These are phyloP conservation scores for Eurotiales sp. DNA, from an alignment of 2,329 filamentous ascomycete species.

Conservation along the genomic window DNA sequence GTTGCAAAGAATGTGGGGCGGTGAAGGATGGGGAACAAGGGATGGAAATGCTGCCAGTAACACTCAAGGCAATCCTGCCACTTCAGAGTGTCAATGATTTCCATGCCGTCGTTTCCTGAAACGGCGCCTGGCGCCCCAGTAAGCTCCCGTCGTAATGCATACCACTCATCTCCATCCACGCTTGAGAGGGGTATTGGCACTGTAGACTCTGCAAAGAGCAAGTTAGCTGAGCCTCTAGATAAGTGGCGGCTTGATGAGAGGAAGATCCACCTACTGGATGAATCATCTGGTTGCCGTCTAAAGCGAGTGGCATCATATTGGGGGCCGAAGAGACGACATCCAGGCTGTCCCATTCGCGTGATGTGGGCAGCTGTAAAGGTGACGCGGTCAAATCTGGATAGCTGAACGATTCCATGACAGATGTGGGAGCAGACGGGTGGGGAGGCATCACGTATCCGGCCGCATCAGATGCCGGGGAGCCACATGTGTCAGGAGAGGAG, in stretches of 20 bases:
- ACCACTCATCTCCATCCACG: constrained; percentile 37
- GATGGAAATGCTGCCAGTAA: constrained; percentile 35
- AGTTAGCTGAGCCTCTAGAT: not conserved
- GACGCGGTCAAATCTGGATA: constrained; percentile 32
- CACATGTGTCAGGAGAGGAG: constrained; percentile 42
- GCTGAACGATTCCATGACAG: constrained; percentile 33
- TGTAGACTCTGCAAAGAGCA: constrained; percentile 25
- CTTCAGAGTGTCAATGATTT: constrained; percentile 32
- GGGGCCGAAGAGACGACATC: constrained; percentile 27
- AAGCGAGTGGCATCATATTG: constrained; percentile 32
- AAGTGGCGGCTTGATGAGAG: constrained; percentile 15
- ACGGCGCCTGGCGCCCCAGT: constrained; percentile 31
- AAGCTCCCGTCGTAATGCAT: constrained; percentile 36
- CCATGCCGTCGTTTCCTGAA: constrained; percentile 30
- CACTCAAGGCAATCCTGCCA: constrained; percentile 32
- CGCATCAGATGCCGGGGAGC: constrained; percentile 41
- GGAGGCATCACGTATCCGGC: constrained; percentile 25
- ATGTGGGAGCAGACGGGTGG: constrained; percentile 27
- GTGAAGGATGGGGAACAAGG: constrained; percentile 33
- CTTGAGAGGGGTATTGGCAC: constrained; percentile 37
- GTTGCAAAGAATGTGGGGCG: constrained; percentile 29
- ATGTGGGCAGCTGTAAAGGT: constrained; percentile 30
- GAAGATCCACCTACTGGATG: constrained; percentile 33
- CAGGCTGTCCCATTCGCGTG: constrained; percentile 30
- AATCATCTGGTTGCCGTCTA: constrained; percentile 33